These are phyloP conservation scores for Buddleja alternifolia DNA, from an alignment of 257 asterid species.

Conservation along the genomic window DNA sequence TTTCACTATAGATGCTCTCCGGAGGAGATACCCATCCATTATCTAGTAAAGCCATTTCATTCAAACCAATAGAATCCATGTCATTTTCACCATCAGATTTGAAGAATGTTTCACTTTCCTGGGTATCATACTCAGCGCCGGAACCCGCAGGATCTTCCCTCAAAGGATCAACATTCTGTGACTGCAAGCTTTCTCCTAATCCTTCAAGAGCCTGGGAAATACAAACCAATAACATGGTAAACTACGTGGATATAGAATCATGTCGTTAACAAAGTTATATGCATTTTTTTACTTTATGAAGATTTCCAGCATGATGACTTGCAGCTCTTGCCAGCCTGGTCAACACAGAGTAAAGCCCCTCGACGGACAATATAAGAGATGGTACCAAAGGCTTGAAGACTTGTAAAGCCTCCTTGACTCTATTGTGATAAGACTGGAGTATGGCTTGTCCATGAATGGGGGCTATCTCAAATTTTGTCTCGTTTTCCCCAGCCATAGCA, in stretches of 20 bases:
- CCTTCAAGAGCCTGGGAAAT: constrained; percentile 93
- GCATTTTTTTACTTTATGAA: constrained; percentile 74
- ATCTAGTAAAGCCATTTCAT: constrained; percentile 60
- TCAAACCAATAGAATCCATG: constrained; percentile 50
- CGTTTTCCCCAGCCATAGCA: constrained; percentile 73
- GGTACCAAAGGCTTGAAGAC: constrained; percentile 81
- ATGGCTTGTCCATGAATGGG: constrained; percentile 97
- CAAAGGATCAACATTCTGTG: constrained; percentile 65
- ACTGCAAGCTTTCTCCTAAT: constrained; percentile 88
- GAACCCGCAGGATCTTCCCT: constrained; percentile 58
- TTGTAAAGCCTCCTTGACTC: constrained; percentile 72
- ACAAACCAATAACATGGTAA: constrained; percentile 23
- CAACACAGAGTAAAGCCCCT: constrained; percentile 81
- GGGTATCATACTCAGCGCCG: constrained; percentile 47
- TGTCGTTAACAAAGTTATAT: neutral
- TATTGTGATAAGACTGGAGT: constrained; percentile 80
- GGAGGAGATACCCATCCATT: constrained; percentile 94
- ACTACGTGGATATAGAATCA: constrained; percentile 12
- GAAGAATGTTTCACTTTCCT: constrained; percentile 52
- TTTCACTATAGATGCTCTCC: constrained; percentile 63
- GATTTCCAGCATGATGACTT: constrained; percentile 97
- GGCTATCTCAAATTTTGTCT: constrained; percentile 71
- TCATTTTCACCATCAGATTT: constrained; percentile 58
- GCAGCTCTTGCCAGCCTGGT: constrained; percentile 91
- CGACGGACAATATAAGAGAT: constrained; percentile 66